A percentile compares a stretch with the other conserved stretches of the same genome.
Conservation (phyloP, 2,329 filamentous ascomycete genomes). For the Shiraia sp. region DNA sequence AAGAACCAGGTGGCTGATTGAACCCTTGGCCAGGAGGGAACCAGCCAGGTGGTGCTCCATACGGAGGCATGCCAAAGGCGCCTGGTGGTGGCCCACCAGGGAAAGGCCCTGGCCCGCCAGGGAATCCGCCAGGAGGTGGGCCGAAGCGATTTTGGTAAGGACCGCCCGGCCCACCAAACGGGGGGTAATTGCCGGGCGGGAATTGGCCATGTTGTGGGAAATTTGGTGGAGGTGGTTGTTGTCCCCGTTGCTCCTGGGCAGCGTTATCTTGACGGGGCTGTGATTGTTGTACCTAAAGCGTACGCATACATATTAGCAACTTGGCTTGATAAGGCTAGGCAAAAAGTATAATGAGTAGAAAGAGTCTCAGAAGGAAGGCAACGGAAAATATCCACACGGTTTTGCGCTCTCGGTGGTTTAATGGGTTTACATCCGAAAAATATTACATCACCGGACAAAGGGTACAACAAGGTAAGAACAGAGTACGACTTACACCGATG, state of each 20-base stretch:
- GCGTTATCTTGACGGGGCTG: slow-evolving; percentile 25
- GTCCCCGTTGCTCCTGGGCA: slow-evolving; percentile 29
- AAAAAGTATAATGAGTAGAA: slow-evolving; percentile 15
- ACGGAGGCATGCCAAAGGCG: slow-evolving; percentile 72
- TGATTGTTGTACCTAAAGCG: slow-evolving; percentile 37
- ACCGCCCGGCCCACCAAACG: slow-evolving; percentile 46
- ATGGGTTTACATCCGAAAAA: slow-evolving; percentile 93
- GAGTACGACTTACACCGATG: slow-evolving; percentile 77
- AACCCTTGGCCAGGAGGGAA: slow-evolving; percentile 78
- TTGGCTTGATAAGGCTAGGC: slow-evolving; percentile 4
- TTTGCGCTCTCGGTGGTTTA: slow-evolving; percentile 90
- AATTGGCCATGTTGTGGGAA: slow-evolving; percentile 48
- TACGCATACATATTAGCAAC: slow-evolving; percentile 30
- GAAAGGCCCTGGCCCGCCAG: slow-evolving; percentile 46
- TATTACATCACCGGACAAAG: slow-evolving; percentile 78
- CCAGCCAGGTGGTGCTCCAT: slow-evolving; percentile 74
- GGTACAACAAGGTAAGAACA: slow-evolving; percentile 8
- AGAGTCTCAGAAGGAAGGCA: slow-evolving; percentile 97
- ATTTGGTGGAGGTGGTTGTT: slow-evolving; percentile 44
- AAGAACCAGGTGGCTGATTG: slow-evolving; percentile 68
- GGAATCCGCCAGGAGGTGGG: slow-evolving; percentile 51
- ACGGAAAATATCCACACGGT: slow-evolving; percentile 95
- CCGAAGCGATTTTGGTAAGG: slow-evolving; percentile 51
- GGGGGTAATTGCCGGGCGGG: slow-evolving; percentile 47
- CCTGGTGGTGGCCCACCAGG: slow-evolving; percentile 52